Evolutionary conservation across 345 rosid species (phyloP).

Genomic region (Salix koriyanagi): DNA sequence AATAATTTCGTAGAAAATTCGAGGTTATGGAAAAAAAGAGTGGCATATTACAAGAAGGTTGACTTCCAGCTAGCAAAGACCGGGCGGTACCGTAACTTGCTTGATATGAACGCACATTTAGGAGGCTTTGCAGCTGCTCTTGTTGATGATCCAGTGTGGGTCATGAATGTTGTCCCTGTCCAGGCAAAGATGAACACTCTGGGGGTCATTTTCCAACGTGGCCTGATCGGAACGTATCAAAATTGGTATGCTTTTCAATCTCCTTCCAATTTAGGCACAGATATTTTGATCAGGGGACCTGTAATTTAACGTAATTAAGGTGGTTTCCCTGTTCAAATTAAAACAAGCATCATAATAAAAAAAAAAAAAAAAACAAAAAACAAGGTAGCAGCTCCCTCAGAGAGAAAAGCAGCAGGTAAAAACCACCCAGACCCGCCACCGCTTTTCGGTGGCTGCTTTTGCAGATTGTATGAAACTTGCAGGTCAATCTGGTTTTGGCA

Average conservation of each 20-base stretch:
- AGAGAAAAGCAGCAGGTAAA: constrained; percentile 3
- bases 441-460: not conserved
- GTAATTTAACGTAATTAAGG: not conserved
- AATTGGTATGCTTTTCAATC: constrained; percentile 50
- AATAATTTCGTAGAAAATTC: constrained; percentile 49
- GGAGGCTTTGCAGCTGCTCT: constrained; percentile 91
- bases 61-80: constrained; percentile 56
- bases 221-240: constrained; percentile 88
- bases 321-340: not conserved
- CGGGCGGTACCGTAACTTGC: constrained; percentile 83
- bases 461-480: not conserved
- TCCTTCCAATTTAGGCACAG: not conserved
- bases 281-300: not conserved
- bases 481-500: not conserved
- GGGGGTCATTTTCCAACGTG: constrained; percentile 82
- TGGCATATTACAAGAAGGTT: constrained; percentile 59
- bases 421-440: not conserved
- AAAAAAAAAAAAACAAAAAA: too few species aligned
- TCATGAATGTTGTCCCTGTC: constrained; percentile 71
- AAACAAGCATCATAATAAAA: not conserved
- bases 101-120: constrained; percentile 74
- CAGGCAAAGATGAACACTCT: constrained; percentile 62
- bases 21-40: constrained; percentile 65
- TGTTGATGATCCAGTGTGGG: constrained; percentile 75
- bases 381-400: too few species aligned